phyloP scores from a whole-genome alignment of 1,139 yeast species.

The Diutina rugosa region DNA sequence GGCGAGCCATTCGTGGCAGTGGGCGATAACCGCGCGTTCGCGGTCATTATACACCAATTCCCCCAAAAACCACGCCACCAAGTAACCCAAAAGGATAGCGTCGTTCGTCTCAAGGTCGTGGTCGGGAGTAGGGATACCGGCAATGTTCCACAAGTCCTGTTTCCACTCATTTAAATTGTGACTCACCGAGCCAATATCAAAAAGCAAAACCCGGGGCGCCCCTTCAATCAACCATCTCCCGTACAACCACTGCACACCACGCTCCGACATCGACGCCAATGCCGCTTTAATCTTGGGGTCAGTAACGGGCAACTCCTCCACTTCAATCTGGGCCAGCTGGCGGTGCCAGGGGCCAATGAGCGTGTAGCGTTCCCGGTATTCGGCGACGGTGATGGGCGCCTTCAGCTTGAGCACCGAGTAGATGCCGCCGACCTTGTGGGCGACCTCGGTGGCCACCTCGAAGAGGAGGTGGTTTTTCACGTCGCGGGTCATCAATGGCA shows the following conservation, averaged over 20 bases:
- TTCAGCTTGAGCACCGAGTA: slow-evolving; percentile 93
- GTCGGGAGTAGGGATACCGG: slow-evolving; percentile 89
- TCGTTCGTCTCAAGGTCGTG: slow-evolving; percentile 83
- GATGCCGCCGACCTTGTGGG: slow-evolving; percentile 95
- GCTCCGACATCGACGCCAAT: slow-evolving; percentile 57
- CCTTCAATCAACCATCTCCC: slow-evolving; percentile 98
- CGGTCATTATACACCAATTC: slow-evolving; percentile 76
- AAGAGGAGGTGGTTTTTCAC: slow-evolving; percentile 74
- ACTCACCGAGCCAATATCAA: slow-evolving; percentile 71
- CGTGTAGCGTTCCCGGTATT: slow-evolving; percentile 79
- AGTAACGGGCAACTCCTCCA: slow-evolving; percentile 70
- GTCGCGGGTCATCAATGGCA: slow-evolving; percentile 47
- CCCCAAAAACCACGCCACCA: slow-evolving; percentile 95
- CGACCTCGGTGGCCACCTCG: slow-evolving; percentile 96
- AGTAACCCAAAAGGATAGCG: slow-evolving; percentile 82
- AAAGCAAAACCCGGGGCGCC: slow-evolving; percentile 83
- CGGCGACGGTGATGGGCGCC: slow-evolving; percentile 94
- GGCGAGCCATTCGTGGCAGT: slow-evolving; percentile 97
- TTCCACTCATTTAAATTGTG: slow-evolving; percentile 82
- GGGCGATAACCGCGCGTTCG: slow-evolving; percentile 82
- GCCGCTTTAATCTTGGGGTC: slow-evolving; percentile 51
- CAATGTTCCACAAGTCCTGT: slow-evolving; percentile 79
- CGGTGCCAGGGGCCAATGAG: slow-evolving; percentile 79
- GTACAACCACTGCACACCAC: slow-evolving; percentile 77
- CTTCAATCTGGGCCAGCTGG: slow-evolving; percentile 80